These are phyloP conservation scores for Kazachstania sp. DNA, from an alignment of 1,139 yeast genomes.

Conservation along the genomic window DNA sequence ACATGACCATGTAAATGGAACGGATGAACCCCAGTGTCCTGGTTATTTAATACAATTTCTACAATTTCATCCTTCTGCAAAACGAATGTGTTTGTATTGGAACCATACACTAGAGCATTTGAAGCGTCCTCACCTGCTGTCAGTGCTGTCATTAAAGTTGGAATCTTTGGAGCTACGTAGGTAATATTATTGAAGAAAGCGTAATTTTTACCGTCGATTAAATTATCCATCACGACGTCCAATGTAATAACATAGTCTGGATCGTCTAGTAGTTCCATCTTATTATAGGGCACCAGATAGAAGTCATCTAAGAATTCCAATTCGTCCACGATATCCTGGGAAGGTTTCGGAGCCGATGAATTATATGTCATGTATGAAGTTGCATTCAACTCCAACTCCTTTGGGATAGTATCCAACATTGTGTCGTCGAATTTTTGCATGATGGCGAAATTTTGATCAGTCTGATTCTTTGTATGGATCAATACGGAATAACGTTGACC, in stretches of 20 bases:
- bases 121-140: constrained; percentile 42
- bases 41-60: constrained; percentile 61
- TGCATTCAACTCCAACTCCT: constrained; percentile 45
- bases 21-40: constrained; percentile 71
- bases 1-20: constrained; percentile 77
- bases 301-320: constrained; percentile 41
- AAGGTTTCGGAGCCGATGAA: constrained; percentile 21
- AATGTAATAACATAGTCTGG: constrained; percentile 54
- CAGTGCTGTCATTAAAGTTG: constrained; percentile 52
- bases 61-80: constrained; percentile 53
- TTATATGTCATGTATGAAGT: constrained; percentile 50
- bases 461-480: constrained; percentile 44
- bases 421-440: constrained; percentile 53
- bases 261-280: constrained; percentile 41
- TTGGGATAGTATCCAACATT: constrained; percentile 58
- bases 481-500: constrained; percentile 66
- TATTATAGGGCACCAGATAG: constrained; percentile 41
- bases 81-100: constrained; percentile 56
- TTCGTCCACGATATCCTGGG: constrained; percentile 12
- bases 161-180: constrained; percentile 55
- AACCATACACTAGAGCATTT: constrained; percentile 52
- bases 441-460: constrained; percentile 48
- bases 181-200: constrained; percentile 68
- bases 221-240: constrained; percentile 56
- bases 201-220: constrained; percentile 65